Evolutionary conservation across 495 filamentous ascomycete genomes (phyloP), one percentile per base, ranked within the genome.

Genomic region (Penicillium tannophilum): DNA sequence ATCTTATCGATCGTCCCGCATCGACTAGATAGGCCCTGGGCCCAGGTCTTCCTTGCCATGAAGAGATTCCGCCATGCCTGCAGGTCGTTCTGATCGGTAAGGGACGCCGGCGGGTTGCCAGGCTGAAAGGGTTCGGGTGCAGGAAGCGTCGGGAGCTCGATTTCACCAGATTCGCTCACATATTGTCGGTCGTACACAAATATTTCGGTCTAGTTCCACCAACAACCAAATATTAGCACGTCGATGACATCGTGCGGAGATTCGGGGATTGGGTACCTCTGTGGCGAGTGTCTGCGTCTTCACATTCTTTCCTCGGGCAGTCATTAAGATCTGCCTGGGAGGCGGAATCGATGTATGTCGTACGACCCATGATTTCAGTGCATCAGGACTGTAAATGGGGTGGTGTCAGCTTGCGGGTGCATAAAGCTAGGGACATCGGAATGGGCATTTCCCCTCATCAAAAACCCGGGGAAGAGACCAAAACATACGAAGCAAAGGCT

Each of bases 11-110:
- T 85, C 4, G 73, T 70, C 20, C 72, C 71, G 62, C 88, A 91
- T 41, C 85, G 83, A 19, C 84, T 83, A 3, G 87, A 79, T n/a
- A 92, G 69, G 35, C 79, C 77, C 39, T 84, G 61, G n/a, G 90
- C 86, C 93, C 93, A 97, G 39, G 76, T 81, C 54, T 84, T 82
- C 28, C 92, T 84, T 23, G 85, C 77, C 67, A 84, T 85, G 74
- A 90, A 95, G 10, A 96, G 78, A 57, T 86, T 84, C 66, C 89
- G 89, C 90, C 92, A 96, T 82, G 89, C 84, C 65, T 86, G 79
- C 23, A 96, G 70, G 59, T 91, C 86, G 56, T 86, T 88, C 51
- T 88, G 82, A 62, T 90, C 82, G 16, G 86, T 76, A 54, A 93
- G 85, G 47, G 83, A 86, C 68, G 92, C 90, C 36, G 92, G 92